Evolutionary conservation across 2,329 filamentous ascomycete species (phyloP), one percentile per base, ranked within the genome.

Genomic region (Neofusicoccum kwambonambiense): DNA sequence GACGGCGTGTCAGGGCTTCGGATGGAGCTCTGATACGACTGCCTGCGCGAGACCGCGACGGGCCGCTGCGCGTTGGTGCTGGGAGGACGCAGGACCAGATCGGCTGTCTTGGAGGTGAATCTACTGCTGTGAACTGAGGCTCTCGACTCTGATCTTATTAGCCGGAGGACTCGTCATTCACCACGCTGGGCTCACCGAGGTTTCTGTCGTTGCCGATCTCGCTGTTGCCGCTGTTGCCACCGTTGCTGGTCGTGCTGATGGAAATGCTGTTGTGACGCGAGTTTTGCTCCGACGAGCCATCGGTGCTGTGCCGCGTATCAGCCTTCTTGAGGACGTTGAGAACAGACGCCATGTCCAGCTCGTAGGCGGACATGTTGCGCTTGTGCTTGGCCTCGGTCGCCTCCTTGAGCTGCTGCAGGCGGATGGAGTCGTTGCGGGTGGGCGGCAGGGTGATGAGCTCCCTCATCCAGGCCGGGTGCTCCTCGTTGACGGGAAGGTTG

Each of bases 371-470:
- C 63, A 64, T 60, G 54, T 51, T 17, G 35, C 63, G 47, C 34
- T 64, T 64, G 17, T 64, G 34, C 44, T 54, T 52, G 27, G 50
- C 62, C n/a, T 64, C 52, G 19, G 31, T 17, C 9, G 49, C 37
- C 45, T 50, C 44, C 35, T 58, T 56, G 12, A 64, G 44, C 35
- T 60, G 63, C 35, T 58, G 52, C 54, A 64, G 47, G 22, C 63
- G 63, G 37, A 60, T 60, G 6, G 54, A 49, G 45, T 64, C 52
- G 35, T 51, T 60, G 34, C 41, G 34, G 27, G 39, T 64, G 12
- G 63, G 63, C 17, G 63, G 63, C 22, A 64, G 49, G n/a, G 63
- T 64, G 45, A 64, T 60, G 44, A 64, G 54, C 41, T 64, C 63
- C 45, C 37, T 64, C 63, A 64, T 64, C 63, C 63, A 64, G 3